Evolutionary conservation across 257 asterid species (phyloP).

Genomic region (Buddleja alternifolia): DNA sequence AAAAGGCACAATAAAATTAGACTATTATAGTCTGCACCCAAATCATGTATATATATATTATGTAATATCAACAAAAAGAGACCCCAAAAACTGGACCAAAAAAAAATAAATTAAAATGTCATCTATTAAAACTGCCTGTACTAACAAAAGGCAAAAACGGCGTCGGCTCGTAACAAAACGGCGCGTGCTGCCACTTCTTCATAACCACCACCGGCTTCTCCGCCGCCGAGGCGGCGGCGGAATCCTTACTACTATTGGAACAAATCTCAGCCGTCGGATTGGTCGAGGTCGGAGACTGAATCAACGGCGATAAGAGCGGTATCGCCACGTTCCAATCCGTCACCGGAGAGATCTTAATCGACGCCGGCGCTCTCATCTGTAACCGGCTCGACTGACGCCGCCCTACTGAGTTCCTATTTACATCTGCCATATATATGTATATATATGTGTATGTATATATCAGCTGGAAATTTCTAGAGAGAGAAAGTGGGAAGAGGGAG

Average conservation of each 20-base stretch:
- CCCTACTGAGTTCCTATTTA: constrained; percentile 22
- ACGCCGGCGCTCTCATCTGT: constrained; percentile 67
- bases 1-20: background rate
- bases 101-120: constrained; percentile 1
- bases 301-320: constrained; percentile 67
- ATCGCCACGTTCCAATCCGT: constrained; percentile 70
- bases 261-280: constrained; percentile 39
- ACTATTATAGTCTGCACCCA: background rate
- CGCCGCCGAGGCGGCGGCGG: constrained; percentile 34
- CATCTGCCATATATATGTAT: constrained; percentile 42
- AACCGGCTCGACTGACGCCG: constrained; percentile 56
- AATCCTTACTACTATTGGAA: constrained; percentile 29
- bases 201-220: constrained; percentile 44
- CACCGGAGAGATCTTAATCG: constrained; percentile 49
- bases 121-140: constrained; percentile 49
- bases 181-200: constrained; percentile 72
- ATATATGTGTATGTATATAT: no score
- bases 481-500: background rate
- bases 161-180: constrained; percentile 57
- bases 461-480: background rate
- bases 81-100: background rate
- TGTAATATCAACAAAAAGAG: constrained; percentile 1
- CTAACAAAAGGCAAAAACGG: constrained; percentile 54
- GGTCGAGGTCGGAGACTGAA: constrained; percentile 53
- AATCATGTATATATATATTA: background rate